Percentiles rank a stretch among this genome's conserved stretches.
Evolutionary conservation across 441 rosid species (phyloP).

Genomic region (Pelargonium exstipulatum): DNA sequence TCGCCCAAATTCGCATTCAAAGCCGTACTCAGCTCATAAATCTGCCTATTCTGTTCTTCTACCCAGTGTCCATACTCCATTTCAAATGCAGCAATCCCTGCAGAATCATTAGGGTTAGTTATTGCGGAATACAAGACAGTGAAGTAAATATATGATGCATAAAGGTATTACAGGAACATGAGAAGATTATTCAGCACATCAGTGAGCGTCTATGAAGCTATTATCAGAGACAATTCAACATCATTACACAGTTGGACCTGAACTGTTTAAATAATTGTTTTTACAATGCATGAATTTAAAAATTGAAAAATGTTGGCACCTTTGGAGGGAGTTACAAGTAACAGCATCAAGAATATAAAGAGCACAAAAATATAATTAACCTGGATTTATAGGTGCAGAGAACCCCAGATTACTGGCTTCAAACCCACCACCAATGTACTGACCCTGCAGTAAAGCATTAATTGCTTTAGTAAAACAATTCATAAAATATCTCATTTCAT

Average conservation of each 20-base stretch:
- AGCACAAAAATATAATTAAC: conserved; percentile 18
- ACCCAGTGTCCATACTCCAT: conserved; percentile 65
- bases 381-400: conserved; percentile 53
- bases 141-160: conserved; percentile 14
- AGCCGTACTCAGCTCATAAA: conserved; percentile 45
- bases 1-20: conserved; percentile 46
- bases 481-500: background rate
- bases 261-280: too few relatives aligned
- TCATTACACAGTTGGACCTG: too few relatives aligned
- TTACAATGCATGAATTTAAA: too few relatives aligned
- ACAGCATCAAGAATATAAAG: too few relatives aligned
- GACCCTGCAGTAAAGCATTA: conserved; percentile 43
- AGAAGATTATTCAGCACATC: too few relatives aligned
- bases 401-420: conserved; percentile 51
- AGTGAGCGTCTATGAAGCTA: too few relatives aligned
- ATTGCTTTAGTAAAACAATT: conserved; percentile 9
- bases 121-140: conserved; percentile 2
- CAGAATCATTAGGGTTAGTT: conserved; percentile 13
- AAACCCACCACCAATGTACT: conserved; percentile 46
- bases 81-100: conserved; percentile 58
- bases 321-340: too few relatives aligned
- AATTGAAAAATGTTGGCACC: too few relatives aligned
- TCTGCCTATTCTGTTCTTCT: conserved; percentile 51
- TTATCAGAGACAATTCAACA: too few relatives aligned
- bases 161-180: background rate